phyloP scores from a whole-genome alignment of 768 basidiomycete species.

The Suillus bovinus region DNA sequence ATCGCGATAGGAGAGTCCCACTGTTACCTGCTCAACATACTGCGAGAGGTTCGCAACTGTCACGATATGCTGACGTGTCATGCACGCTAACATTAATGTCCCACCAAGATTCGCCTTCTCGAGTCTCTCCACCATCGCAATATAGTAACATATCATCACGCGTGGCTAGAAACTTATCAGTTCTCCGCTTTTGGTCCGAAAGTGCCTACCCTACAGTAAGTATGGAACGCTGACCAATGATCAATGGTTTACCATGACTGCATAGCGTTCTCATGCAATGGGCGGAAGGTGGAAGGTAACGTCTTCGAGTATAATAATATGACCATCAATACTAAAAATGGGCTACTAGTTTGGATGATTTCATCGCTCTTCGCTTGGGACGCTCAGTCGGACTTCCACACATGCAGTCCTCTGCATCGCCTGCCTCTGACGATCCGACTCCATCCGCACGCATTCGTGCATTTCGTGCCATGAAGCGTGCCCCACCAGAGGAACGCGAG shows the following conservation, averaged over 20 bases:
- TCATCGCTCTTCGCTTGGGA: constrained; percentile 79
- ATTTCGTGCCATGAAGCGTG: constrained; percentile 68
- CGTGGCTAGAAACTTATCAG: constrained; percentile 85
- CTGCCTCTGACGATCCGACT: constrained; percentile 43
- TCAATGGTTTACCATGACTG: constrained; percentile 2
- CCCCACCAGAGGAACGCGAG: constrained; percentile 63
- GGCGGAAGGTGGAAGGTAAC: constrained; percentile 80
- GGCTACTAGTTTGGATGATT: constrained; percentile 67
- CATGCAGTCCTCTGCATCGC: constrained; percentile 38
- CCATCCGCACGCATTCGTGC: constrained; percentile 75
- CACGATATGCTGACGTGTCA: not conserved
- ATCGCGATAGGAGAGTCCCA: constrained; percentile 93
- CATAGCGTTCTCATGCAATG: constrained; percentile 86
- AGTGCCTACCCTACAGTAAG: constrained; percentile 86
- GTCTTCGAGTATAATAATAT: constrained; percentile 3
- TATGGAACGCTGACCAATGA: constrained; percentile 2
- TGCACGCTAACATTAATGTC: not conserved
- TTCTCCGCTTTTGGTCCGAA: constrained; percentile 90
- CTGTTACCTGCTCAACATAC: constrained; percentile 77
- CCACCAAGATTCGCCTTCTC: constrained; percentile 69
- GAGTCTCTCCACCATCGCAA: constrained; percentile 89
- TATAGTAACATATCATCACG: constrained; percentile 93
- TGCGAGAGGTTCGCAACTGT: constrained; percentile 60
- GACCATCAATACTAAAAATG: not conserved
- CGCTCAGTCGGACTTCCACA: constrained; percentile 46